Conservation (phyloP, 2,329 filamentous ascomycete genomes). For the Xylaria sp. region DNA sequence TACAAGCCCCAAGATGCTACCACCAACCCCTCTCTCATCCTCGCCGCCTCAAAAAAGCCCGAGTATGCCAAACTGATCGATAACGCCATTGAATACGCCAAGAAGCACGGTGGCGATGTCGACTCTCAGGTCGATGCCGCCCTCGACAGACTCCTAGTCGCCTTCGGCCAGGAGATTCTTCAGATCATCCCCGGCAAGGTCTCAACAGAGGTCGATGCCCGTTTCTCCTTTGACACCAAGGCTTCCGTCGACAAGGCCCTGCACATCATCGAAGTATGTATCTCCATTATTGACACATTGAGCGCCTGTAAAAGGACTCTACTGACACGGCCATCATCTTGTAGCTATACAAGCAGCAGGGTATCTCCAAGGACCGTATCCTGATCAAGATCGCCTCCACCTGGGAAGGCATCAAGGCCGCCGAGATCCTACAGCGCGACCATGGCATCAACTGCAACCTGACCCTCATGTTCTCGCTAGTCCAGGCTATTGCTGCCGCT, state of each 20-base stretch:
- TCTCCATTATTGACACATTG: neutral
- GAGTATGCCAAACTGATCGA: constrained; percentile 96
- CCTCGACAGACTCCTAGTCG: constrained; percentile 92
- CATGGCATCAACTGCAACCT: constrained; percentile 98
- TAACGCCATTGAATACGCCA: constrained; percentile 83
- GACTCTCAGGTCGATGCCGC: constrained; percentile 89
- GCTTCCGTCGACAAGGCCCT: constrained; percentile 94
- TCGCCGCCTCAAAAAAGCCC: constrained; percentile 96
- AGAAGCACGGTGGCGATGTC: constrained; percentile 73
- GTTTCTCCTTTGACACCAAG: constrained; percentile 94
- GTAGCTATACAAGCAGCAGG: constrained; percentile 92
- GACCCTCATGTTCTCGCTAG: constrained; percentile 96
- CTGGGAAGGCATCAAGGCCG: constrained; percentile 99
- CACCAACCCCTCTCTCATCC: constrained; percentile 98
- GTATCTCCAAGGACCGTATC: constrained; percentile 91
- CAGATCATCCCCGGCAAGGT: constrained; percentile 98
- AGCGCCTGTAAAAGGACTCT: neutral
- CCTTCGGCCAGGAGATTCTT: constrained; percentile 98
- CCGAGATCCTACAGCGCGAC: constrained; percentile 94
- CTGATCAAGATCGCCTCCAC: constrained; percentile 99
- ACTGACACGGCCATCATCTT: constrained; percentile 25
- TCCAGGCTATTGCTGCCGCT: constrained; percentile 94
- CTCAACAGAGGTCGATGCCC: constrained; percentile 97
- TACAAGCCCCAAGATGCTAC: constrained; percentile 99
- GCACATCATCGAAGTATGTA: constrained; percentile 89